Evolutionary conservation across 495 filamentous ascomycete genomes (phyloP).

Genomic region (Cercophora scortea): DNA sequence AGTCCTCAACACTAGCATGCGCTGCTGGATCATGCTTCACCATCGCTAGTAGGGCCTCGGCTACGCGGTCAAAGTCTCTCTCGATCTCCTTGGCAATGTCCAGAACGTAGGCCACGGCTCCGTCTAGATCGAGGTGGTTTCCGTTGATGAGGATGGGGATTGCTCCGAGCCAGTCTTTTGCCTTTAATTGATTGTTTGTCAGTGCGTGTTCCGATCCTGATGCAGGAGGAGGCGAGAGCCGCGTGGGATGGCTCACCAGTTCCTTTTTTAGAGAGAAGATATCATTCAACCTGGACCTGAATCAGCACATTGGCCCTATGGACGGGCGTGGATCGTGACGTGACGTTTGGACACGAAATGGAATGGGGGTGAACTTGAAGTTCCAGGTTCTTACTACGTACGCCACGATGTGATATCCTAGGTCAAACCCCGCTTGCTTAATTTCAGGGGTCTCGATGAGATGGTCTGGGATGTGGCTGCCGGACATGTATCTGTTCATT

Average conservation of each 20-base stretch:
- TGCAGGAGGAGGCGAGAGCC: neutral
- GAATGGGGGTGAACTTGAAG: too few relatives aligned
- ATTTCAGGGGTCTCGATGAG: slow-evolving; percentile 15
- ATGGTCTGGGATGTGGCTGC: slow-evolving; percentile 2
- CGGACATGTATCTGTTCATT: slow-evolving; percentile 9
- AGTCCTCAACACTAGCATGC: neutral
- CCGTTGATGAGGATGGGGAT: slow-evolving; percentile 6
- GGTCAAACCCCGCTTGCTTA: slow-evolving; percentile 17
- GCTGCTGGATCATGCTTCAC: neutral
- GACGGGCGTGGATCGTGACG: too few relatives aligned
- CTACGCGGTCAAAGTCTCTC: neutral
- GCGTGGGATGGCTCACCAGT: slow-evolving; percentile 6
- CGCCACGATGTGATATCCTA: slow-evolving; percentile 14
- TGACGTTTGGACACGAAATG: too few relatives aligned
- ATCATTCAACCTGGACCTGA: slow-evolving; percentile 19
- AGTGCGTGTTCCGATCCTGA: too few relatives aligned
- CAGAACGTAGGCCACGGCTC: neutral
- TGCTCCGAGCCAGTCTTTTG: neutral
- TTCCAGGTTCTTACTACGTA: neutral
- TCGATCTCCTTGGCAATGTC: neutral
- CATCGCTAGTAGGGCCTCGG: neutral
- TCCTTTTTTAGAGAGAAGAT: slow-evolving; percentile 27
- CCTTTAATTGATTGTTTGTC: neutral
- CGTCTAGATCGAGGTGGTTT: neutral
- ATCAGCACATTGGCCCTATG: neutral